Percentiles rank a stretch among this genome's conserved stretches.
phyloP scores from a whole-genome alignment of 768 basidiomycete species.

The Mycena belliarum region DNA sequence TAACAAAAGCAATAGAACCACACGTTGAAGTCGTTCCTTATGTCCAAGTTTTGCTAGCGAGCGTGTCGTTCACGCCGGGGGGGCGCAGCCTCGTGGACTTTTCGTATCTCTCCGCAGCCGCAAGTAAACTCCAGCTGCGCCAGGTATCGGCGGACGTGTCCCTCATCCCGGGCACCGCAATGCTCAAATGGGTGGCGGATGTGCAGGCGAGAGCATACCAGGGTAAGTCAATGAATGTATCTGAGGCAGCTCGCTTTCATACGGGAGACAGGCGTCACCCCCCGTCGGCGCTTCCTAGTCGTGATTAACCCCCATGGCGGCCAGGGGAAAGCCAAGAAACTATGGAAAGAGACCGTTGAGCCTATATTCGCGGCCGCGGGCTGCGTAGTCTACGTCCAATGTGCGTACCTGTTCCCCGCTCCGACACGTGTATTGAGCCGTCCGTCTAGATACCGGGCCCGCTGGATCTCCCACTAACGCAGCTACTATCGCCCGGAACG shows the following conservation, averaged over 20 bases:
- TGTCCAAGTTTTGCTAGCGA: conserved; percentile 10
- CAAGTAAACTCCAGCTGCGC: conserved; percentile 14
- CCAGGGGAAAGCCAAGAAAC: conserved; percentile 48
- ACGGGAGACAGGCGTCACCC: conserved; percentile 35
- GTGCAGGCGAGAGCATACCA: conserved; percentile 16
- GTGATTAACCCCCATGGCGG: conserved; percentile 61
- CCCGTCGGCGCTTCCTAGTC: conserved; percentile 44
- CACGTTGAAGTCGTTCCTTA: conserved; percentile 13
- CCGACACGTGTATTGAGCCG: background rate
- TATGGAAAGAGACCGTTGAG: conserved; percentile 44
- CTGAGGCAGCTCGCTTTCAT: background rate
- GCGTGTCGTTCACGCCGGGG: conserved; percentile 11
- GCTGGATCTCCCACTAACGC: conserved; percentile 43
- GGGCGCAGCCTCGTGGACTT: conserved; percentile 17
- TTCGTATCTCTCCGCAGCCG: conserved; percentile 20
- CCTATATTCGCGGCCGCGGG: conserved; percentile 56
- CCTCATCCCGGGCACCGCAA: background rate
- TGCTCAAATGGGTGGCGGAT: conserved; percentile 17
- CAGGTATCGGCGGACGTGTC: conserved; percentile 19
- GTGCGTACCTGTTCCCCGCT: conserved; percentile 32
- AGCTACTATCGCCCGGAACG: conserved; percentile 38
- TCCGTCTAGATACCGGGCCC: conserved; percentile 16
- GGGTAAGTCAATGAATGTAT: background rate
- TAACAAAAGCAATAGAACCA: background rate
- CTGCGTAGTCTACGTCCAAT: conserved; percentile 44